Conservation (phyloP, 2,329 filamentous ascomycete genomes). For the Meredithiella fracta region DNA sequence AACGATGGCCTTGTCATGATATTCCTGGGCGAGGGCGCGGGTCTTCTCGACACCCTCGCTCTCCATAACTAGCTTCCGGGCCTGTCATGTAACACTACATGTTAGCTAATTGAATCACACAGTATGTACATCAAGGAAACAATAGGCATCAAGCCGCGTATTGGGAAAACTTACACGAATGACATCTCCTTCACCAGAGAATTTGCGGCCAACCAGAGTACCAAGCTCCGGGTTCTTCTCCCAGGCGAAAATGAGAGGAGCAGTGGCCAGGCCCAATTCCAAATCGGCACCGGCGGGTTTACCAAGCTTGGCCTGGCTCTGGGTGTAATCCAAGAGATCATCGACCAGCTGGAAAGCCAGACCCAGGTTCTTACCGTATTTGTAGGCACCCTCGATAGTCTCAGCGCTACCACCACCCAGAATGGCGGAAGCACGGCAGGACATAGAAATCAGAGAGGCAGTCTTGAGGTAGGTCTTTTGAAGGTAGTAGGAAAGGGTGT, state of each 20-base stretch:
- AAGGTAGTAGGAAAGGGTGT: slow-evolving; percentile 81
- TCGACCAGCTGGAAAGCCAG: slow-evolving; percentile 95
- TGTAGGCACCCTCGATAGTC: slow-evolving; percentile 80
- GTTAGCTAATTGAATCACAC: slow-evolving; percentile 11
- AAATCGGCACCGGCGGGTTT: slow-evolving; percentile 92
- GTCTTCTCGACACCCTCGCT: slow-evolving; percentile 89
- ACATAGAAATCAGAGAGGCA: slow-evolving; percentile 89
- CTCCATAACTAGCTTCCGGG: slow-evolving; percentile 64
- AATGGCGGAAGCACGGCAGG: slow-evolving; percentile 75
- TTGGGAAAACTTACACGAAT: slow-evolving; percentile 44
- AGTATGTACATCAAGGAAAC: background rate
- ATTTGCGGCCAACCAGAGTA: slow-evolving; percentile 79
- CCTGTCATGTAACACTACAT: slow-evolving; percentile 40
- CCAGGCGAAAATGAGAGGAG: slow-evolving; percentile 90
- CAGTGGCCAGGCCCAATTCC: slow-evolving; percentile 83
- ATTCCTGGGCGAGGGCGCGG: slow-evolving; percentile 74
- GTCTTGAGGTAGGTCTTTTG: slow-evolving; percentile 98
- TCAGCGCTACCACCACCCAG: slow-evolving; percentile 60
- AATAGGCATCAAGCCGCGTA: slow-evolving; percentile 3
- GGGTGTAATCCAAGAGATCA: slow-evolving; percentile 93
- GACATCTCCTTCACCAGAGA: slow-evolving; percentile 69
- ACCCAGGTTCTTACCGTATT: slow-evolving; percentile 84
- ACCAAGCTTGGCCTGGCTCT: slow-evolving; percentile 67
- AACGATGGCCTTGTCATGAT: slow-evolving; percentile 69
- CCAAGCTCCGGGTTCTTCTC: slow-evolving; percentile 74